Evolutionary conservation across 1,284 basidiomycete species (phyloP).

Genomic region (Ceratobasidium sp.): DNA sequence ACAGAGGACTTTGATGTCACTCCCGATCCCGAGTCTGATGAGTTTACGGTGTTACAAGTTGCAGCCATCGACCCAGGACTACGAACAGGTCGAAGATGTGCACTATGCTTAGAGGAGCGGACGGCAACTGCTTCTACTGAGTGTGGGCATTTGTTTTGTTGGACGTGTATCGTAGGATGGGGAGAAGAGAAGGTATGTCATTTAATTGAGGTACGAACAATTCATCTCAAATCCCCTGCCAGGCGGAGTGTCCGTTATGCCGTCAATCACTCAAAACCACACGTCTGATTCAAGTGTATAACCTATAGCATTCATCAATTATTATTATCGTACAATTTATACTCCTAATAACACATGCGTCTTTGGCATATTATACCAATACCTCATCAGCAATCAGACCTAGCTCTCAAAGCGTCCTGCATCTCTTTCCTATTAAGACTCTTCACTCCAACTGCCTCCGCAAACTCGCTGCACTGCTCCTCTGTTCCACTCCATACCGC

Average conservation of each 20-base stretch:
- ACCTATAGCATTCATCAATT: slow-evolving; percentile 60
- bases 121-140: slow-evolving; percentile 85
- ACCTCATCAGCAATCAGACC: slow-evolving; percentile 35
- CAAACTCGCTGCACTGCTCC: slow-evolving; percentile 41
- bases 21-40: slow-evolving; percentile 19
- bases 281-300: slow-evolving; percentile 81
- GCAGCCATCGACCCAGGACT: slow-evolving; percentile 44
- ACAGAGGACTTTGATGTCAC: slow-evolving; percentile 19
- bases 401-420: slow-evolving; percentile 36
- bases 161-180: slow-evolving; percentile 91
- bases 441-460: slow-evolving; percentile 43
- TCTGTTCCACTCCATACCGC: slow-evolving; percentile 45
- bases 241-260: slow-evolving; percentile 89
- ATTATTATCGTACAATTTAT: background rate
- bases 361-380: background rate
- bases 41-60: slow-evolving; percentile 17
- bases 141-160: slow-evolving; percentile 94
- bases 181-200: slow-evolving; percentile 75
- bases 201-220: background rate
- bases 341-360: background rate
- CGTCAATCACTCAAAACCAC: slow-evolving; percentile 78
- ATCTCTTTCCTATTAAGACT: slow-evolving; percentile 34
- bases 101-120: slow-evolving; percentile 84
- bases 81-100: slow-evolving; percentile 76
- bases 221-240: slow-evolving; percentile 7